Percentiles rank a stretch among this genome's conserved stretches.
Evolutionary conservation across 2,329 filamentous ascomycete genomes (phyloP).

Genomic region (Pseudogymnoascus verrucosus): DNA sequence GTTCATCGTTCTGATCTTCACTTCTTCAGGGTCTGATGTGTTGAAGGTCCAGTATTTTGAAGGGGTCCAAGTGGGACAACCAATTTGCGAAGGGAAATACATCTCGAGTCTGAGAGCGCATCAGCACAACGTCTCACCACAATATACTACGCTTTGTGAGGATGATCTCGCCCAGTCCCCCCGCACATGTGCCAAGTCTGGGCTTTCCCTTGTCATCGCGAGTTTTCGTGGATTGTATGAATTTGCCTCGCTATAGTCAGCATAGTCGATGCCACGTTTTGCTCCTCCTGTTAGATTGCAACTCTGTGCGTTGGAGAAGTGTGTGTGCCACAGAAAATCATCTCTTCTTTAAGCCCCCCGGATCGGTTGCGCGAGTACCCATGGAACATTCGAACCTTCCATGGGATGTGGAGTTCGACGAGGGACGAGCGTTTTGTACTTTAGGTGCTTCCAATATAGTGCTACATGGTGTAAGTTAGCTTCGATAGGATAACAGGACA

Average conservation of each 20-base stretch:
- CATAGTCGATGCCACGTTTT: neutral
- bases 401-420: neutral
- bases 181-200: constrained; percentile 13
- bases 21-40: neutral
- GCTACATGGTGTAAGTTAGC: neutral
- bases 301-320: neutral
- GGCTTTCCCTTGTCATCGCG: neutral
- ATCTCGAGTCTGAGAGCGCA: neutral
- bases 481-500: neutral
- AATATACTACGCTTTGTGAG: constrained; percentile 28
- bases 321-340: neutral
- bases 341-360: neutral
- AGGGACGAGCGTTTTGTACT: neutral
- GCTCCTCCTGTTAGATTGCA: neutral
- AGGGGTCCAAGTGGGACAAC: neutral
- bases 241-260: neutral
- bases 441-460: neutral
- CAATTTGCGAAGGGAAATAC: neutral
- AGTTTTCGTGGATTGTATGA: neutral
- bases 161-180: constrained; percentile 35
- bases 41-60: neutral
- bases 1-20: neutral
- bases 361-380: neutral
- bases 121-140: neutral
- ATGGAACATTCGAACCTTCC: neutral